Evolutionary conservation across 768 basidiomycete genomes (phyloP).

Genomic region (Mycena filopes): DNA sequence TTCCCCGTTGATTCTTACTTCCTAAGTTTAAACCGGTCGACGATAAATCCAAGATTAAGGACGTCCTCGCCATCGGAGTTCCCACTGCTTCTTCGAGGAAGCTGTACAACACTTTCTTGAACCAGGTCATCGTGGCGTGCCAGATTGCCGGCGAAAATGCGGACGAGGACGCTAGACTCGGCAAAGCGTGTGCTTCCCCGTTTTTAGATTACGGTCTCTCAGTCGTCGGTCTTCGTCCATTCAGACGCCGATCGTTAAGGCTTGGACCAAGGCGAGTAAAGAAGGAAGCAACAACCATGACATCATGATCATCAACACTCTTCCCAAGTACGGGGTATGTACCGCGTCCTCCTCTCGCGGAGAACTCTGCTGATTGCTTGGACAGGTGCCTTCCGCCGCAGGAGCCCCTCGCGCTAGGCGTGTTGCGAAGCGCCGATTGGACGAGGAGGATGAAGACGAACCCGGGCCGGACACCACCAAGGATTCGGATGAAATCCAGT

Average conservation of each 20-base stretch:
- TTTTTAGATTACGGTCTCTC: conserved; percentile 32
- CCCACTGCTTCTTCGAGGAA: conserved; percentile 25
- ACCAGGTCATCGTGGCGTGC: background rate
- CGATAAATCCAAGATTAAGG: background rate
- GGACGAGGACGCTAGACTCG: background rate
- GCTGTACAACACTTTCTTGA: background rate
- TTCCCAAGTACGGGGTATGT: background rate
- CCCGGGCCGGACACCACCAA: background rate
- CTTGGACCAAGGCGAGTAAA: background rate
- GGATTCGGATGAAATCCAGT: too few species aligned
- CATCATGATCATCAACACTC: background rate
- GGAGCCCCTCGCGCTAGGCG: background rate
- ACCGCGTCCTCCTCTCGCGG: background rate
- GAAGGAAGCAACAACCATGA: background rate
- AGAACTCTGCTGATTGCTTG: background rate
- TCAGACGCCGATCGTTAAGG: background rate
- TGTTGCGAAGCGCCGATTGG: background rate
- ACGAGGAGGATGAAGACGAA: background rate
- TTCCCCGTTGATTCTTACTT: background rate
- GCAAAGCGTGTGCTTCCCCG: too few species aligned
- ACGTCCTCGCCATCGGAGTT: background rate
- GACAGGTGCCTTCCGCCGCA: background rate
- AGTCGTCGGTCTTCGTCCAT: too few species aligned
- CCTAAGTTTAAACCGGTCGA: background rate
- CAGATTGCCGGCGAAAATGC: background rate